Evolutionary conservation across 176 grass and related monocot species (phyloP), one percentile per base, ranked within the genome.

Genomic region (Calamus simplicifolius): DNA sequence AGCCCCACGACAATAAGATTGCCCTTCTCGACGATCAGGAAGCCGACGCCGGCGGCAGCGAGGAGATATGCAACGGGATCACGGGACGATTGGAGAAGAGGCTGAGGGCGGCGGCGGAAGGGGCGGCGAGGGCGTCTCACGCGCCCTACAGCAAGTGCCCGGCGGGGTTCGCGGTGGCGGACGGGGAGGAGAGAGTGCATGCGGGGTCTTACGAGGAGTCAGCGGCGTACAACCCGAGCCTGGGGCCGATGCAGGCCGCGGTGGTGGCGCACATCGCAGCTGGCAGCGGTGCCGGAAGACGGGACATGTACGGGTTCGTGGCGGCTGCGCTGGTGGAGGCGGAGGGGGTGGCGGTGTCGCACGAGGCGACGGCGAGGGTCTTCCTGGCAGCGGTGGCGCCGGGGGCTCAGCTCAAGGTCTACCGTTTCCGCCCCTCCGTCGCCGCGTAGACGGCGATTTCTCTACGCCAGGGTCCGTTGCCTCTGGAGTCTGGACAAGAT

Each of bases 211-310:
- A 82, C 70, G 57, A 74, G 0, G 92, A 96, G 51, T 90, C 85
- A 0, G 92, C 92, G 2, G 92, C 92, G 23, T 96, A 90, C 67
- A 96, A 96, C 69, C 92, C 92, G 6, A 90, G 83, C 5, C 80
- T 96, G n/a, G 83, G 86, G 12, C 92, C 92, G 31, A 70, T 87
- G 25, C 92, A 96, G 92, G 51, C 80, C 25, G 92, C 86, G 70
- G 87, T 90, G 80, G 67, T 96, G 3, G 83, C 83, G 52, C 85
- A 84, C 80, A 26, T 80, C 3, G 80, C 60, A 0, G 71, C 61
- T 4, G 77, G 73, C 14, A 77, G 64, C 18, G 68, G 70, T 15
- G 21, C 10, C 48, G 51, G 66, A 29, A 69, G 66, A 4, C 5
- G 2, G 31, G 75, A 77, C 10, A 66, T 77, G 18, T 43, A 43